A percentile compares a stretch with the other conserved stretches of the same genome.
phyloP scores from a whole-genome alignment of 2,329 filamentous ascomycete genomes.

The Cryphonectria japonica region DNA sequence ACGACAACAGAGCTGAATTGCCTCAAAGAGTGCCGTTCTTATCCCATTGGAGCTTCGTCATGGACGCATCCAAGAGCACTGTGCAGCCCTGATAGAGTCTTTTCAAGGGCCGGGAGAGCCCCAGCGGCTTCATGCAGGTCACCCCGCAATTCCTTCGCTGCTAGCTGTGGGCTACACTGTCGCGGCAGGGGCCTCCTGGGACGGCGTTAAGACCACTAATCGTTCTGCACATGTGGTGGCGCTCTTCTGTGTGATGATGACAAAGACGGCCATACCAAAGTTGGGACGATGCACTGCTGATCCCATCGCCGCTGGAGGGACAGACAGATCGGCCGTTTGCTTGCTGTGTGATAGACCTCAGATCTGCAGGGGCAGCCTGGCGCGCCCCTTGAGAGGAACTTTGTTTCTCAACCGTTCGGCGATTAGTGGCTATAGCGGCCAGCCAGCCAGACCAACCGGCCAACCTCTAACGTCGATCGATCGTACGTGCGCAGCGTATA shows the following conservation, averaged over 20 bases:
- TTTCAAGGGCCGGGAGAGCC: not conserved
- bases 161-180: not conserved
- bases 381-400: not conserved
- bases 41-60: not conserved
- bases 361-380: not conserved
- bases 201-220: too few species aligned
- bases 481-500: not conserved
- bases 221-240: not conserved
- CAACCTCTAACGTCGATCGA: not conserved
- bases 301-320: not conserved
- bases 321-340: not conserved
- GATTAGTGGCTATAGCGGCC: not conserved
- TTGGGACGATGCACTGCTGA: not conserved
- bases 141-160: not conserved
- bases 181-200: not conserved
- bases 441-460: not conserved
- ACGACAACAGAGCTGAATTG: not conserved
- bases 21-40: too few species aligned
- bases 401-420: not conserved
- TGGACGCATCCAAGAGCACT: not conserved
- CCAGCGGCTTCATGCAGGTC: not conserved
- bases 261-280: not conserved
- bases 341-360: not conserved
- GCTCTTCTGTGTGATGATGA: not conserved
- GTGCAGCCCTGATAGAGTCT: not conserved